phyloP scores from a whole-genome alignment of 192 early-diverging fungal species.

The Phlyctochytrium arcticum region DNA sequence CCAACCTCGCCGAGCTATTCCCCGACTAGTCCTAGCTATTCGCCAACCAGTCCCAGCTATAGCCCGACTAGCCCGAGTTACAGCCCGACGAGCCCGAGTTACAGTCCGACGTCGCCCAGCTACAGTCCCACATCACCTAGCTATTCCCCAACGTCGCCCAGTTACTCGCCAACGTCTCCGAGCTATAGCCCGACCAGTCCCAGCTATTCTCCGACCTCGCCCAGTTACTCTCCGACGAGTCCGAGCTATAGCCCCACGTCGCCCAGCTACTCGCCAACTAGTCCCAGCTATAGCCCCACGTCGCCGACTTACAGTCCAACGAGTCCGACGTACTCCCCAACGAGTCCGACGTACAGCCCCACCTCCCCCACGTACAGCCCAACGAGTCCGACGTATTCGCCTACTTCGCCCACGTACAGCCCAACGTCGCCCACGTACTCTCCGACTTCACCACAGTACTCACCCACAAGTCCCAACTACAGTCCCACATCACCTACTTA shows the following conservation, averaged over 20 bases:
- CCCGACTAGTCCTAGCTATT: slow-evolving; percentile 72
- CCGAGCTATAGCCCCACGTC: slow-evolving; percentile 71
- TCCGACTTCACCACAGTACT: slow-evolving; percentile 71
- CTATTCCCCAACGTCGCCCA: slow-evolving; percentile 74
- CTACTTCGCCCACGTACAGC: slow-evolving; percentile 54
- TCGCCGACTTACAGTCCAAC: slow-evolving; percentile 70
- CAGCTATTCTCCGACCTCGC: slow-evolving; percentile 71
- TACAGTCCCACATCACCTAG: slow-evolving; percentile 65
- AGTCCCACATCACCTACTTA: slow-evolving; percentile 72
- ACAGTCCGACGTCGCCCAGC: slow-evolving; percentile 51
- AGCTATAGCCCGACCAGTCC: slow-evolving; percentile 65
- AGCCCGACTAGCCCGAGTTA: slow-evolving; percentile 52
- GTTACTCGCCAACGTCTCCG: slow-evolving; percentile 60
- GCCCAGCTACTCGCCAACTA: slow-evolving; percentile 70
- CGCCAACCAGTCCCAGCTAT: slow-evolving; percentile 68
- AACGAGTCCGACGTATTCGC: slow-evolving; percentile 69
- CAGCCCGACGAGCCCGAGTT: slow-evolving; percentile 59
- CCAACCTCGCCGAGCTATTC: slow-evolving; percentile 74
- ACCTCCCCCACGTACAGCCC: slow-evolving; percentile 67
- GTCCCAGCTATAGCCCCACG: slow-evolving; percentile 70
- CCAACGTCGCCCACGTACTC: slow-evolving; percentile 72
- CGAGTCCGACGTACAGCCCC: slow-evolving; percentile 71
- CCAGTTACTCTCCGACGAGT: slow-evolving; percentile 67
- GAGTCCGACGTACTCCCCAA: slow-evolving; percentile 68
- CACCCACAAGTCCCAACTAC: slow-evolving; percentile 70